phyloP scores from a whole-genome alignment of 2,329 filamentous ascomycete species.

The Beauveria bassiana region DNA sequence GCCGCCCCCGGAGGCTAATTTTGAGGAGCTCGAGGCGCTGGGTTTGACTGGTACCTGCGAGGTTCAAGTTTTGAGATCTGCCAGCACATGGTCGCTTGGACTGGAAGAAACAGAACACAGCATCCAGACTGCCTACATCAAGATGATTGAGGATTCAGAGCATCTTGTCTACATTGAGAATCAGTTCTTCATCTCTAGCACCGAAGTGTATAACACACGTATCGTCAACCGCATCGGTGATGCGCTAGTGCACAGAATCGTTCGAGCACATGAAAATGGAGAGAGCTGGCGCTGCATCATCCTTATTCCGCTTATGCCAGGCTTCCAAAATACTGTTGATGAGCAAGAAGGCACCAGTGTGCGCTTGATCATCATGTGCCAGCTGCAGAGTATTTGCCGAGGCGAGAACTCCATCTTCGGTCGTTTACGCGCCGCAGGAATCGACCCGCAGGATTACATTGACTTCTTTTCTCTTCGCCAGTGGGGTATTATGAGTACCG shows the following conservation, averaged over 20 bases:
- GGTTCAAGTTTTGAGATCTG: constrained; percentile 89
- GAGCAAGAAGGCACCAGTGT: constrained; percentile 91
- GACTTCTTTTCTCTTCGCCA: constrained; percentile 87
- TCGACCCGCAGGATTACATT: constrained; percentile 92
- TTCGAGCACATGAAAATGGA: constrained; percentile 71
- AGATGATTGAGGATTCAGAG: constrained; percentile 89
- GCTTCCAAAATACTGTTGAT: constrained; percentile 94
- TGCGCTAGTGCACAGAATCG: constrained; percentile 85
- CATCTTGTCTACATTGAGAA: constrained; percentile 99
- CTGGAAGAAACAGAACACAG: constrained; percentile 84
- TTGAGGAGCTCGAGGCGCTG: constrained; percentile 76
- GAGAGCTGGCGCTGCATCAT: constrained; percentile 89
- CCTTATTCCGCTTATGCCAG: constrained; percentile 92
- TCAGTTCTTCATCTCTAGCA: constrained; percentile 95
- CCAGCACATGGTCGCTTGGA: constrained; percentile 84
- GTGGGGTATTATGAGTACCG: constrained; percentile 85
- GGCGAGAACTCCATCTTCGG: constrained; percentile 90
- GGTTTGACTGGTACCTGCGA: constrained; percentile 92
- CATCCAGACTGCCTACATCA: constrained; percentile 91
- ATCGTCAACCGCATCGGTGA: constrained; percentile 93
- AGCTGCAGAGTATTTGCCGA: constrained; percentile 91
- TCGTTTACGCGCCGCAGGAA: constrained; percentile 66
- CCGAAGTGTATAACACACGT: constrained; percentile 75
- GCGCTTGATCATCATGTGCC: constrained; percentile 91
- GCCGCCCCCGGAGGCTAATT: constrained; percentile 84